Conservation (phyloP, 2,329 filamentous ascomycete genomes). For the Lachnellula subtilissima region DNA sequence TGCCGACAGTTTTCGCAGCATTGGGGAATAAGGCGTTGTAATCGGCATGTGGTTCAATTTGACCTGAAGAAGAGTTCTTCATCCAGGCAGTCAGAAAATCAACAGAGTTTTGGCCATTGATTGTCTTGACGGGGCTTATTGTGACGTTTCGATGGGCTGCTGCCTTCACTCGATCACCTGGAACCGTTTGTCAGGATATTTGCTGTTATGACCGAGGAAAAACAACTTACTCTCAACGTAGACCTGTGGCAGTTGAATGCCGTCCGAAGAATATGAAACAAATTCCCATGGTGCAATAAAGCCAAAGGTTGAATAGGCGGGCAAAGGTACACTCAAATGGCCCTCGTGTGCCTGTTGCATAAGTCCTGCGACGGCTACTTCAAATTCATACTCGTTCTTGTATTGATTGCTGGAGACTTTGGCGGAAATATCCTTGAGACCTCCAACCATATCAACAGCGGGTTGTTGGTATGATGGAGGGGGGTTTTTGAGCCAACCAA, state of each 20-base stretch:
- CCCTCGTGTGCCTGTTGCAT: conserved; percentile 11
- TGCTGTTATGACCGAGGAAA: background rate
- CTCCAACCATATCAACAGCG: conserved; percentile 6
- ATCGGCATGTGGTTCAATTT: background rate
- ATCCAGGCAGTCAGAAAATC: background rate
- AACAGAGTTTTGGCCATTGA: conserved; percentile 1
- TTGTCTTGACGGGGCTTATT: background rate
- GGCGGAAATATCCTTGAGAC: conserved; percentile 5
- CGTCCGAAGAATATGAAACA: conserved; percentile 10
- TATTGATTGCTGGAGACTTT: conserved; percentile 3
- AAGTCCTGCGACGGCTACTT: conserved; percentile 4
- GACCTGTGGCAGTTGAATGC: conserved; percentile 7
- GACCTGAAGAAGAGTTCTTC: background rate
- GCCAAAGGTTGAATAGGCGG: background rate
- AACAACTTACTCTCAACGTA: conserved; percentile 2
- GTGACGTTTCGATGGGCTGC: background rate
- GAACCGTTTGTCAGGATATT: background rate
- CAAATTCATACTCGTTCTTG: conserved; percentile 13
- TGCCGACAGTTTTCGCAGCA: background rate
- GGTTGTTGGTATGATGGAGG: conserved; percentile 7
- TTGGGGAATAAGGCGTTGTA: conserved; percentile 1
- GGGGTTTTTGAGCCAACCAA: conserved; percentile 8
- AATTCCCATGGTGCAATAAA: background rate
- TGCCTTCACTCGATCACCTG: background rate
- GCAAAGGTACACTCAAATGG: background rate